Evolutionary conservation across 1,139 yeast genomes (phyloP).

Genomic region (Meyerozyma guilliermondii): DNA sequence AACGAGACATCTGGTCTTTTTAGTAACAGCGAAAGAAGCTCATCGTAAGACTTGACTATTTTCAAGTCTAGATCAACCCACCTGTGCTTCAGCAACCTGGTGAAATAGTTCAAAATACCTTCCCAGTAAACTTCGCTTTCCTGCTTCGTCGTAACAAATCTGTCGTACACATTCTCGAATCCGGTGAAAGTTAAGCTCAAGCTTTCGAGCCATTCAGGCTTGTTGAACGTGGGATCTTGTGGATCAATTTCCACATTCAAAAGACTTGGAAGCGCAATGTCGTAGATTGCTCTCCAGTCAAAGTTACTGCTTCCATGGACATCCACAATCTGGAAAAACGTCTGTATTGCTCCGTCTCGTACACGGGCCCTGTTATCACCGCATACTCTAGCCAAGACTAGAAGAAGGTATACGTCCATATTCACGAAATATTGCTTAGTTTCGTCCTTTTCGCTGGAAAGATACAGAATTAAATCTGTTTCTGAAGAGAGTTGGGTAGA

Average conservation of each 20-base stretch:
- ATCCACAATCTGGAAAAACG: constrained; percentile 78
- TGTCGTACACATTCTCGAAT: constrained; percentile 44
- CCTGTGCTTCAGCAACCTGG: constrained; percentile 29
- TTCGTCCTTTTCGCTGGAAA: constrained; percentile 14
- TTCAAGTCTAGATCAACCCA: constrained; percentile 46
- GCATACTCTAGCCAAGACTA: constrained; percentile 57
- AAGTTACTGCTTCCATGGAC: constrained; percentile 58
- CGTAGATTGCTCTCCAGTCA: constrained; percentile 54
- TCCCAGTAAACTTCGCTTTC: constrained; percentile 38
- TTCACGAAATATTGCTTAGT: constrained; percentile 11
- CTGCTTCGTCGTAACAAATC: constrained; percentile 32
- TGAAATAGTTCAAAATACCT: constrained; percentile 45
- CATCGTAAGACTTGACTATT: constrained; percentile 48
- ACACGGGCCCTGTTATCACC: constrained; percentile 71
- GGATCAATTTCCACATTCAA: constrained; percentile 16
- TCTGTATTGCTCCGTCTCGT: constrained; percentile 83
- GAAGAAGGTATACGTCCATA: constrained; percentile 63
- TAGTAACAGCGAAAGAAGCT: constrained; percentile 33
- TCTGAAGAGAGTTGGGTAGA: constrained; percentile 5
- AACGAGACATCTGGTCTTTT: constrained; percentile 4
- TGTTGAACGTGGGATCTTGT: constrained; percentile 9
- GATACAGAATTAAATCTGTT: constrained; percentile 3
- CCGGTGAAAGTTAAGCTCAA: constrained; percentile 56
- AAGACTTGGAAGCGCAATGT: constrained; percentile 40
- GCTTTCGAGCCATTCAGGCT: constrained; percentile 52